Conservation (phyloP, 768 basidiomycete genomes). For the Dendrothele bispora region DNA sequence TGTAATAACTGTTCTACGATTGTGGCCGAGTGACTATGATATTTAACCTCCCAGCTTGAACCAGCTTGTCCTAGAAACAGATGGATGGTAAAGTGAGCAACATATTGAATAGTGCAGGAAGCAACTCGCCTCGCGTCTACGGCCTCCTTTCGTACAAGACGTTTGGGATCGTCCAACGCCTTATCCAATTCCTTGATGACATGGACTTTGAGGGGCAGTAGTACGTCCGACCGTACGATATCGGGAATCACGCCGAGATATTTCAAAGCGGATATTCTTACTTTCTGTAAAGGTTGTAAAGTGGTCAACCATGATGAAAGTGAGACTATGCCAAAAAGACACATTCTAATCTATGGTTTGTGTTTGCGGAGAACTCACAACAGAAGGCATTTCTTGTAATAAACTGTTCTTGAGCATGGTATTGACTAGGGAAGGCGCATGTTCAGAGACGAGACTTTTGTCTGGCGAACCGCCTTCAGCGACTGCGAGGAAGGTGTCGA, state of each 20-base stretch:
- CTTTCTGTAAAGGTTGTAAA: constrained; percentile 51
- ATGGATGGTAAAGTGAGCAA: constrained; percentile 3
- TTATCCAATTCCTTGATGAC: constrained; percentile 75
- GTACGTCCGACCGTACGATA: constrained; percentile 75
- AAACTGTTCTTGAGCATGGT: constrained; percentile 68
- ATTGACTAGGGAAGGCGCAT: constrained; percentile 69
- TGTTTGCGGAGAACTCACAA: constrained; percentile 39
- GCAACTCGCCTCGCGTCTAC: constrained; percentile 65
- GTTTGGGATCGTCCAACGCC: constrained; percentile 84
- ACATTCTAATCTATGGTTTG: background rate
- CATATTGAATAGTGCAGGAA: constrained; percentile 1
- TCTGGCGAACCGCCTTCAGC: constrained; percentile 56
- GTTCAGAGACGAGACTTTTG: constrained; percentile 54
- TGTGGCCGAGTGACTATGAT: background rate
- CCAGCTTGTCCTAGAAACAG: constrained; percentile 44
- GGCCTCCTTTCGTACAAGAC: constrained; percentile 81
- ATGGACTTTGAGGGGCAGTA: constrained; percentile 75
- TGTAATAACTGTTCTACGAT: too few species aligned
- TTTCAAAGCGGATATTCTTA: constrained; percentile 71
- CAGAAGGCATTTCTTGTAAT: constrained; percentile 46
- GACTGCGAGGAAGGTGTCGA: constrained; percentile 73
- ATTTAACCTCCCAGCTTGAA: constrained; percentile 16
- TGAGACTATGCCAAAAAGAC: background rate
- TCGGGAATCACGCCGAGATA: constrained; percentile 75
- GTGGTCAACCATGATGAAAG: background rate